Evolutionary conservation across 768 basidiomycete genomes (phyloP), one percentile per base, ranked within the genome.

Genomic region (Tulasnella sp.): DNA sequence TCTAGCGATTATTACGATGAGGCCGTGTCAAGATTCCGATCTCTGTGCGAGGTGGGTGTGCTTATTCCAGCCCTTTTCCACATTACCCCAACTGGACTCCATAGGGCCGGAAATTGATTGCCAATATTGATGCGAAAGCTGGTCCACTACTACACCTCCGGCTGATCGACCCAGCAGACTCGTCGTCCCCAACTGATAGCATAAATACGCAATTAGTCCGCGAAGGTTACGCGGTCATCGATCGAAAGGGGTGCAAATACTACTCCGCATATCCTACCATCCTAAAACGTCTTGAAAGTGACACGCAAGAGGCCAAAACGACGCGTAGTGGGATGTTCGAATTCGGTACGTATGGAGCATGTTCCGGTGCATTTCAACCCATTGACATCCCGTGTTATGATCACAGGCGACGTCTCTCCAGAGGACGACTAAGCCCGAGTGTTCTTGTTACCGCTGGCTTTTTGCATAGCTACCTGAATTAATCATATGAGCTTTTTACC

Each of bases 111-210:
- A 92, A 92, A 65, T 76, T 98, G n/a, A 74, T 98, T 48, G 96
- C 92, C n/a, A 97, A 93, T 70, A 74, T 92, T 58, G 96, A 99
- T 68, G 78, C 84, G 65, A 82, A 75, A 65, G 94, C 96, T 65
- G 84, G 86, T 23, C 63, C 75, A 19, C 65, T 83, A 1, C 73
- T 93, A 27, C 91, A 96, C 69, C 79, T 99, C 53, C 86, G 94
- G 46, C 79, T 99, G 34, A 94, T 96, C 60, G 93, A 98, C 67
- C 87, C 94, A 0, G 67, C 74, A 23, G 84, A 91, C 69, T 81
- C 86, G 2, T 69, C 74, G 6, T 76, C 80, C 4, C 75, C 79
- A 4, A 71, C 78, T 19, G 83, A 92, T 63, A 87, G 82, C 65
- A 77, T 98, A 69, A 99, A 99, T 66, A 86, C 82, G 8, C 87